phyloP scores from a whole-genome alignment of 768 basidiomycete species.

The Steccherinum ochraceum region DNA sequence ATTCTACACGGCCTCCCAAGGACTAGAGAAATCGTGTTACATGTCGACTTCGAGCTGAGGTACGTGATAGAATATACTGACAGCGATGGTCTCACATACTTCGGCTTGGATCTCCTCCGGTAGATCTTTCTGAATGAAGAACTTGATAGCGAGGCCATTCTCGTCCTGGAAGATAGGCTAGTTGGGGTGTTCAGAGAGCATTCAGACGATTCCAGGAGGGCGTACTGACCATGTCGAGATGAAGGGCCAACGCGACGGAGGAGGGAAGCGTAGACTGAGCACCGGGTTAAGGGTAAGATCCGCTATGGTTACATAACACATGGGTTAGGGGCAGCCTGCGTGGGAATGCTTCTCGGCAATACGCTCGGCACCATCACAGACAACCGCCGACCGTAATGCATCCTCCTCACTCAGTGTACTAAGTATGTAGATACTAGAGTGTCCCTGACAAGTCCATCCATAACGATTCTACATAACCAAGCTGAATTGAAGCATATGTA shows the following conservation, averaged over 20 bases:
- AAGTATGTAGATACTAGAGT: no score
- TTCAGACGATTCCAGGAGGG: neutral
- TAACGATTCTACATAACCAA: neutral
- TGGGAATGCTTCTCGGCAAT: neutral
- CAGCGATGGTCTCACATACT: slow-evolving; percentile 68
- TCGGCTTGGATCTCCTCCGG: slow-evolving; percentile 62
- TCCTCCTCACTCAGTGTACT: neutral
- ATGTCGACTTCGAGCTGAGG: no score
- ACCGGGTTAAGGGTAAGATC: slow-evolving; percentile 11
- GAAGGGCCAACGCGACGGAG: neutral
- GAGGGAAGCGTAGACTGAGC: slow-evolving; percentile 6
- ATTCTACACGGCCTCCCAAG: slow-evolving; percentile 70
- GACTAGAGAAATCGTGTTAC: slow-evolving; percentile 33
- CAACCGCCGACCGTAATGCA: neutral
- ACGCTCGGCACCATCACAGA: no score
- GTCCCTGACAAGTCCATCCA: no score
- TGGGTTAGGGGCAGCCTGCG: slow-evolving; percentile 5
- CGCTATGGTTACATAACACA: slow-evolving; percentile 3
- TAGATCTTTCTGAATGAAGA: slow-evolving; percentile 80
- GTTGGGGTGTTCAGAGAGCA: neutral
- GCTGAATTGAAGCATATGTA: neutral
- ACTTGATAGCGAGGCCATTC: slow-evolving; percentile 67
- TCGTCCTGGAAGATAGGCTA: slow-evolving; percentile 71
- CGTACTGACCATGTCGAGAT: neutral
- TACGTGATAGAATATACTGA: slow-evolving; percentile 25